Evolutionary conservation across 352 stramenopile species (phyloP), one percentile per base, ranked within the genome.

Genomic region (Phytopythium delawarense): DNA sequence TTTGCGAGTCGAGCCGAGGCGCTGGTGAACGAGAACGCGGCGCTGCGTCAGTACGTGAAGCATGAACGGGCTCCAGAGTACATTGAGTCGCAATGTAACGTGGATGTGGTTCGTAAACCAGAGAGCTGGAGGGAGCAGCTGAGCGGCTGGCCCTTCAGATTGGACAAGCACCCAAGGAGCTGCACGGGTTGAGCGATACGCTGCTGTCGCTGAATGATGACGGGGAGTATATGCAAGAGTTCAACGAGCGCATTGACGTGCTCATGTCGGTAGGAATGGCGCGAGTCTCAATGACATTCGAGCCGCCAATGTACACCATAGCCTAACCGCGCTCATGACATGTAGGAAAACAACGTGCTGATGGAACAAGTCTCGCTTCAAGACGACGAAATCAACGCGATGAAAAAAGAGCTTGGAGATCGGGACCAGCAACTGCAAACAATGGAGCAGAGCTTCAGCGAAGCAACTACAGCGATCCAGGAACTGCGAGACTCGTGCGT

Each of bases 321-420:
- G 7, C 34, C 34, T 15, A 23, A 16, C 2, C 18, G 45, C 12
- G 45, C 2, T 20, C 28, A 23, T 6, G 18, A 21, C 28, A 2
- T 35, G 20, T 35, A 86, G 78, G 84, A 94, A 63, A 94, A 94
- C 51, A 87, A 74, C 34, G 81, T 90, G 74, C 60, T 94, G 28
- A 89, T 91, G 77, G 84, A 94, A 46, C 84, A 94, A 72, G 71
- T 91, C 1, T 89, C 84, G 3, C 67, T 94, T 2, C 82, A 92
- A 61, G 84, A 92, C 20, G 76, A 85, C 28, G 84, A 94, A 48
- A 71, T 94, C 35, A 72, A 63, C 0, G 66, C 67, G 1, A 77
- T 89, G 57, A 88, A 80, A 56, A 88, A 87, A 35, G 81, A 92
- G 34, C 64, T 92, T 4, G 57, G 52, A 16, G 81, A 91, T 28